A percentile compares a stretch with the other conserved stretches of the same genome.
phyloP scores from a whole-genome alignment of 1,139 yeast genomes.

The Arxiozyma telluris region DNA sequence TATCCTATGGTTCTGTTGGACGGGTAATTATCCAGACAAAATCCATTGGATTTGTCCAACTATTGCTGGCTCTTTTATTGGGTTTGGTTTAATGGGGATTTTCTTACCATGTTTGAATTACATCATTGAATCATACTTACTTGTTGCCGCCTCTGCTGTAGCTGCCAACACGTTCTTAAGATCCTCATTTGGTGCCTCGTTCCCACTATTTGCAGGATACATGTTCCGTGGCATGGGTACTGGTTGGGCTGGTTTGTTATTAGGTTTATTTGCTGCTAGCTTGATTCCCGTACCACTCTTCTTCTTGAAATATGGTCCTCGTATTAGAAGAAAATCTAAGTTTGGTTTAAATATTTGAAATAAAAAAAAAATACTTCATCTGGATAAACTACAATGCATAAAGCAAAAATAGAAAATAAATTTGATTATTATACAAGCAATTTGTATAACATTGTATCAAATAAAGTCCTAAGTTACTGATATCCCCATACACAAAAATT shows the following conservation, averaged over 20 bases:
- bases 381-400: background rate
- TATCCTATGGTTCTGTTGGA: conserved; percentile 78
- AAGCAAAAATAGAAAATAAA: too few relatives aligned
- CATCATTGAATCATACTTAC: conserved; percentile 67
- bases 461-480: too few relatives aligned
- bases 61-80: conserved; percentile 60
- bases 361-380: background rate
- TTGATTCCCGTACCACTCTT: conserved; percentile 62
- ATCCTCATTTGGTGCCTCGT: conserved; percentile 57
- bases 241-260: conserved; percentile 74
- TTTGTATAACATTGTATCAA: too few relatives aligned
- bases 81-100: conserved; percentile 65
- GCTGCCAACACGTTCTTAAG: conserved; percentile 79
- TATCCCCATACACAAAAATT: too few relatives aligned
- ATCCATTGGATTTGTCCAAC: conserved; percentile 88
- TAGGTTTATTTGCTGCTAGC: conserved; percentile 57
- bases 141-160: conserved; percentile 81
- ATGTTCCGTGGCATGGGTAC: conserved; percentile 70
- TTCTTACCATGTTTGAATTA: conserved; percentile 74
- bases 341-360: conserved; percentile 34
- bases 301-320: conserved; percentile 49
- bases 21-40: conserved; percentile 58
- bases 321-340: conserved; percentile 47
- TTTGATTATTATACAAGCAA: too few relatives aligned
- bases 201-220: conserved; percentile 70